phyloP scores from a whole-genome alignment of 116 monocot species.

The Papilionanthe hybrid region DNA sequence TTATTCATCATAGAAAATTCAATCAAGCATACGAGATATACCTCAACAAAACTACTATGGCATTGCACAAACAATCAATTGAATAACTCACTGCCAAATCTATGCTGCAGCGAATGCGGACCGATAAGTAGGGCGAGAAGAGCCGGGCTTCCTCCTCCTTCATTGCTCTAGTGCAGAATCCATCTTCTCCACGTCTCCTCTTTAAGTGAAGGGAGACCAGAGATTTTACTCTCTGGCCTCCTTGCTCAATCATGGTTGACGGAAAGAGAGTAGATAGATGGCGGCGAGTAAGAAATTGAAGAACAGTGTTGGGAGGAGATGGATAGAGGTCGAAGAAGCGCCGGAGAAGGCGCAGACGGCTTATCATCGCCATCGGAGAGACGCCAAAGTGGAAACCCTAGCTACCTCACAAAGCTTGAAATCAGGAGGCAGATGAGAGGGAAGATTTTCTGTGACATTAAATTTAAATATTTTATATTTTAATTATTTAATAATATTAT shows the following conservation, averaged over 20 bases:
- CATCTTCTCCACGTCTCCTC: not conserved
- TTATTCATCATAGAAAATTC: no score
- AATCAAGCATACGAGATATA: no score
- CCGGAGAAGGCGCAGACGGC: not conserved
- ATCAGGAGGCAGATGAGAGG: no score
- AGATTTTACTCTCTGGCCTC: not conserved
- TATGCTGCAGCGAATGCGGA: constrained; percentile 35
- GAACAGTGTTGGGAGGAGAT: not conserved
- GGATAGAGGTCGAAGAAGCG: not conserved
- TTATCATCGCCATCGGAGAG: not conserved
- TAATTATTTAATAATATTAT: no score
- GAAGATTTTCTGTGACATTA: no score
- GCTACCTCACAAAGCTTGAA: no score
- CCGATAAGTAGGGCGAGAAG: constrained; percentile 18
- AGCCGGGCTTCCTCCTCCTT: not conserved
- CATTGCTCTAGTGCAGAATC: constrained; percentile 5
- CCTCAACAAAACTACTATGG: not conserved
- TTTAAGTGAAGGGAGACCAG: not conserved
- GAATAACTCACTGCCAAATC: constrained; percentile 27
- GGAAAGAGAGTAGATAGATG: no score
- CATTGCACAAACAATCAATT: not conserved
- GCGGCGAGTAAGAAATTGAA: not conserved
- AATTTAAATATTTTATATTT: no score
- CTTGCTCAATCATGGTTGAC: not conserved
- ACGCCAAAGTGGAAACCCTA: no score